These are phyloP conservation scores for Globisporangium abappressorium DNA, from an alignment of 352 stramenopile species.

Conservation along the genomic window DNA sequence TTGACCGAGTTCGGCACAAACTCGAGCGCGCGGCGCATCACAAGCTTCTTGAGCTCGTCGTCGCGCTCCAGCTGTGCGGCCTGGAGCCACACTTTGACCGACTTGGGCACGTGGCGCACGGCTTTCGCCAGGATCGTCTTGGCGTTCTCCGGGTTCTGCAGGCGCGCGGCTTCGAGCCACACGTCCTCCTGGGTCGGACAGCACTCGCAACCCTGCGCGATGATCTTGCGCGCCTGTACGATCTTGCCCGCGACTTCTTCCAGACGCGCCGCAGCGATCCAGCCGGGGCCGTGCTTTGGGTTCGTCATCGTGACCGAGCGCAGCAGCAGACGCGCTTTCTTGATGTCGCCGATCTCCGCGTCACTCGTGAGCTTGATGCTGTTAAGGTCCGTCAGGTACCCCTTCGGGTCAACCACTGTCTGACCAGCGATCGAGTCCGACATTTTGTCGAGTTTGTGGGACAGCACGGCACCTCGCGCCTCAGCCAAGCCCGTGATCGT, in stretches of 20 bases:
- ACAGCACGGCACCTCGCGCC: constrained; percentile 92
- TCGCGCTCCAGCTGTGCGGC: constrained; percentile 94
- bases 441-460: constrained; percentile 96
- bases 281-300: constrained; percentile 97
- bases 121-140: constrained; percentile 95
- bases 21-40: constrained; percentile 91
- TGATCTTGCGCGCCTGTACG: constrained; percentile 96
- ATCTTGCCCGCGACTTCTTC: constrained; percentile 97
- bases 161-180: constrained; percentile 96
- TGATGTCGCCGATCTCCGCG: constrained; percentile 97
- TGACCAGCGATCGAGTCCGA: constrained; percentile 94
- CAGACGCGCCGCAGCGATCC: constrained; percentile 97
- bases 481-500: constrained; percentile 89
- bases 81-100: constrained; percentile 95
- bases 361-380: constrained; percentile 92
- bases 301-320: constrained; percentile 98
- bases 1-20: constrained; percentile 96
- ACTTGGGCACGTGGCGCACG: constrained; percentile 91
- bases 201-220: constrained; percentile 95
- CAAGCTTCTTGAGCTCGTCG: constrained; percentile 87
- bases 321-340: constrained; percentile 96
- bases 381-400: constrained; percentile 98
- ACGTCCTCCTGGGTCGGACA: constrained; percentile 97
- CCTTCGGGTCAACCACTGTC: constrained; percentile 97
- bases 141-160: constrained; percentile 95